A percentile compares a stretch with the other conserved stretches of the same genome.
Conservation (phyloP, 176 grass and related monocot genomes). For the Oryza meyeriana region DNA sequence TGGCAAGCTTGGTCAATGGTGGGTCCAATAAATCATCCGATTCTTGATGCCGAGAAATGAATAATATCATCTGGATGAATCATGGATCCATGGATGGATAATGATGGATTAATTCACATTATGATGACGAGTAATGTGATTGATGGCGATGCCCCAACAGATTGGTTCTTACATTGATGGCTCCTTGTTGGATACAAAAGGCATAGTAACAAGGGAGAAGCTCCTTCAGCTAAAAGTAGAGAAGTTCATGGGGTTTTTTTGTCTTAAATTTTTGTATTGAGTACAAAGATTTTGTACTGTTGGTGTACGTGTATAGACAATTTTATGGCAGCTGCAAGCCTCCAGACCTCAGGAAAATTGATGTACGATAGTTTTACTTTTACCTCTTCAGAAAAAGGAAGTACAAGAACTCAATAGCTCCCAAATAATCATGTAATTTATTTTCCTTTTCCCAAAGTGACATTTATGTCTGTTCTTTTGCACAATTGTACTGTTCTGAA, state of each 20-base stretch:
- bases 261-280: neutral
- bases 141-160: neutral
- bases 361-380: neutral
- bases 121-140: neutral
- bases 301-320: slow-evolving; percentile 25
- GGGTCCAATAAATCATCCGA: slow-evolving; percentile 34
- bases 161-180: slow-evolving; percentile 25
- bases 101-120: slow-evolving; percentile 2
- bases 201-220: neutral
- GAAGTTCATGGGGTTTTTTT: neutral
- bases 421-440: neutral
- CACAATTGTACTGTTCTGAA: neutral
- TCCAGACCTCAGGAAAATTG: slow-evolving; percentile 15
- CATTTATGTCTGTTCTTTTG: neutral
- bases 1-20: slow-evolving; percentile 53
- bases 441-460: neutral
- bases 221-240: neutral
- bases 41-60: slow-evolving; percentile 22
- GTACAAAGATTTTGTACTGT: neutral
- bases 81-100: neutral
- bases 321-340: slow-evolving; percentile 10
- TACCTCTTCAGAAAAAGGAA: neutral
- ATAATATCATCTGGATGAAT: neutral
- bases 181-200: slow-evolving; percentile 30
- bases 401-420: neutral